Percentiles rank a stretch among this genome's conserved stretches.
Evolutionary conservation across 768 basidiomycete genomes (phyloP).

Genomic region (Naganishia vaughanmartiniae): DNA sequence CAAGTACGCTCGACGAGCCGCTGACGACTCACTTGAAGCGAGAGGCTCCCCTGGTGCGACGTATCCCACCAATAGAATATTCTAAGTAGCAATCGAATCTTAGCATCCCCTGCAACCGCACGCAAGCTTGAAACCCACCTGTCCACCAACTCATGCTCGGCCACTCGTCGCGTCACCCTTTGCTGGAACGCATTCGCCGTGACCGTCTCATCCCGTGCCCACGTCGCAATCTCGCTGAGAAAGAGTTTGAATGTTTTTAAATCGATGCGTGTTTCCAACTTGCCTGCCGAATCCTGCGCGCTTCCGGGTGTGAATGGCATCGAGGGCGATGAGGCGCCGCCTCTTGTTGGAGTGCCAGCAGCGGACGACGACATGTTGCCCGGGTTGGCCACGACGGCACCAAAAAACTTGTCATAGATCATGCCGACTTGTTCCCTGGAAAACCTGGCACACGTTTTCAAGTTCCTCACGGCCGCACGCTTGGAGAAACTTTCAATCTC

Average conservation of each 20-base stretch:
- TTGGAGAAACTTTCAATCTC: slow-evolving; percentile 93
- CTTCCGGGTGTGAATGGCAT: slow-evolving; percentile 42
- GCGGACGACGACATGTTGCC: slow-evolving; percentile 21
- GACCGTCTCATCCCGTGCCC: slow-evolving; percentile 91
- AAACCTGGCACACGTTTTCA: slow-evolving; percentile 75
- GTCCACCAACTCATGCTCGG: slow-evolving; percentile 94
- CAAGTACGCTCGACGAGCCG: too few relatives aligned
- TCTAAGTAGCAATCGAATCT: slow-evolving; percentile 29
- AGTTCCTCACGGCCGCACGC: slow-evolving; percentile 81
- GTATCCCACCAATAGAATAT: slow-evolving; percentile 94
- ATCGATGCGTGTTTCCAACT: slow-evolving; percentile 85
- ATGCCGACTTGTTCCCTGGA: slow-evolving; percentile 80
- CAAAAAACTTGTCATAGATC: slow-evolving; percentile 78
- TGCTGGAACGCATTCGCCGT: slow-evolving; percentile 90
- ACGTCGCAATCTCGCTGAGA: slow-evolving; percentile 86
- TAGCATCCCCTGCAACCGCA: background rate
- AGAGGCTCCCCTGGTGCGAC: slow-evolving; percentile 73
- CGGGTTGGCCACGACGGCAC: slow-evolving; percentile 38
- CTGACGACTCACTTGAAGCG: slow-evolving; percentile 68
- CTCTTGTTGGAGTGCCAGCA: background rate
- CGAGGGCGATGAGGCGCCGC: background rate
- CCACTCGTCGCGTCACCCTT: slow-evolving; percentile 82
- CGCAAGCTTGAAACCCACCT: slow-evolving; percentile 51
- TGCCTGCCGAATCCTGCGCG: slow-evolving; percentile 60
- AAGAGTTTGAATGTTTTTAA: slow-evolving; percentile 81